Base-by-base conservation (phyloP, 495 filamentous ascomycete species). In the Penicillium pulvis region DNA sequence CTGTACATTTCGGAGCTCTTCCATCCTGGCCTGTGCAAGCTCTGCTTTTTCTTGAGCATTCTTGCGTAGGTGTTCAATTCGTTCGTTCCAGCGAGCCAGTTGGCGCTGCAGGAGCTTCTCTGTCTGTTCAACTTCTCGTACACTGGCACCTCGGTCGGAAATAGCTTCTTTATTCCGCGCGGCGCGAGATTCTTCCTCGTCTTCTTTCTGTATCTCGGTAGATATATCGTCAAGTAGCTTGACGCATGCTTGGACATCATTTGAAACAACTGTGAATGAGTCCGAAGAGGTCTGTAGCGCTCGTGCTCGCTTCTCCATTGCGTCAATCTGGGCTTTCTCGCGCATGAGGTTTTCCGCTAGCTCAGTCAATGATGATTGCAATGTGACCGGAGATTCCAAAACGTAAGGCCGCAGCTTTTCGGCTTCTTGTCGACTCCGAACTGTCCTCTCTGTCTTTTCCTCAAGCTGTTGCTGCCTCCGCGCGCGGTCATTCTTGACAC, bases 281-380 rank as follows among this genome's bases (percentile, higher is more conserved):
- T 97, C 93, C 6, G 87, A 86, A 19, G 89, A 92, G 3, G 92
- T 97, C 67, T 97, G 92, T n/a, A 98, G 78, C 5, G 92, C 94
- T 42, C 95, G 82, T 11, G 88, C 85, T 35, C 92, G 83, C 54
- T 90, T 86, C 68, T 98, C 95, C 52, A 97, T 84, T 2, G 83
- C 77, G 68, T 98, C 94, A 56, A 95, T 94, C 35, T 89, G 86
- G 10, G 84, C 78, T 61, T 93, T 93, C 61, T 98, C 92, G 19
- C 77, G 76, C 56, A 80, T 78, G 17, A 98, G 77, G 30, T 83
- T 89, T 69, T 89, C 87, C 51, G 83, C 90, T 42, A 98, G 79
- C 50, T 97, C 91, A 7, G 87, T 83, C 41, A 98, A 74, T n/a
- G 86, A 85, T 17, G 87, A 80, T 68, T 97, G 91, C 7, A 98